Evolutionary conservation across 192 early-diverging fungal genomes (phyloP).

Genomic region (Radiomyces spectabilis): DNA sequence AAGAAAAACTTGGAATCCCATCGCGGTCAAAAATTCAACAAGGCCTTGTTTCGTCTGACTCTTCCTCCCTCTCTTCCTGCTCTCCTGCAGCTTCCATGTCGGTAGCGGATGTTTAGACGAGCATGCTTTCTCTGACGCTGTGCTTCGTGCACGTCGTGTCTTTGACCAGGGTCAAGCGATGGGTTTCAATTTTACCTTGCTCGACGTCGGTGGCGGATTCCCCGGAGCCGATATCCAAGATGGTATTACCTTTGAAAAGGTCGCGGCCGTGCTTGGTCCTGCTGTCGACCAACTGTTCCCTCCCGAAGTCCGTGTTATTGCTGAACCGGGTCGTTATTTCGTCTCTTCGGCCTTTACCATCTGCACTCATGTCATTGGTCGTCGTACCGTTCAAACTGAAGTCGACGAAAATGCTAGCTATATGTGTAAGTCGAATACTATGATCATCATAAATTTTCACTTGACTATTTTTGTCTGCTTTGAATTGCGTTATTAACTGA

Average conservation of each 20-base stretch:
- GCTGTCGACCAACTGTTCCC: slow-evolving; percentile 80
- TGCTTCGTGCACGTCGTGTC: slow-evolving; percentile 72
- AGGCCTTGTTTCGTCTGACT: too few relatives aligned
- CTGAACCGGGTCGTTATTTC: slow-evolving; percentile 97
- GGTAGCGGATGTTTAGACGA: slow-evolving; percentile 92
- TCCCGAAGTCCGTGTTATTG: slow-evolving; percentile 83
- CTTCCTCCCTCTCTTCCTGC: background rate
- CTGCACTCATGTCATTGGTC: slow-evolving; percentile 88
- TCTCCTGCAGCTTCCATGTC: slow-evolving; percentile 79
- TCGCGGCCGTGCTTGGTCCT: slow-evolving; percentile 69
- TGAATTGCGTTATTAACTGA: too few relatives aligned
- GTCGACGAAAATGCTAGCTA: slow-evolving; percentile 44
- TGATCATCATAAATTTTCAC: slow-evolving; percentile 6
- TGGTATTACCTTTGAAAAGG: slow-evolving; percentile 79
- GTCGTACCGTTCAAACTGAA: slow-evolving; percentile 46
- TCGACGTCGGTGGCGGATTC: slow-evolving; percentile 95
- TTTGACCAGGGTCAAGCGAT: slow-evolving; percentile 79
- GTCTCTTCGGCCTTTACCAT: slow-evolving; percentile 90
- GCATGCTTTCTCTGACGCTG: slow-evolving; percentile 84
- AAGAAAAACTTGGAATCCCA: too few relatives aligned
- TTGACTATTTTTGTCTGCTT: slow-evolving; percentile 6
- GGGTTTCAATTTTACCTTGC: slow-evolving; percentile 68
- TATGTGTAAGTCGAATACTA: slow-evolving; percentile 47
- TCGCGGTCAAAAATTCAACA: too few relatives aligned
- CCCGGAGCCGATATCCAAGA: slow-evolving; percentile 68